A percentile compares a stretch with the other conserved stretches of the same genome.
Evolutionary conservation across 768 basidiomycete species (phyloP).

Genomic region (Agrocybe pediades): DNA sequence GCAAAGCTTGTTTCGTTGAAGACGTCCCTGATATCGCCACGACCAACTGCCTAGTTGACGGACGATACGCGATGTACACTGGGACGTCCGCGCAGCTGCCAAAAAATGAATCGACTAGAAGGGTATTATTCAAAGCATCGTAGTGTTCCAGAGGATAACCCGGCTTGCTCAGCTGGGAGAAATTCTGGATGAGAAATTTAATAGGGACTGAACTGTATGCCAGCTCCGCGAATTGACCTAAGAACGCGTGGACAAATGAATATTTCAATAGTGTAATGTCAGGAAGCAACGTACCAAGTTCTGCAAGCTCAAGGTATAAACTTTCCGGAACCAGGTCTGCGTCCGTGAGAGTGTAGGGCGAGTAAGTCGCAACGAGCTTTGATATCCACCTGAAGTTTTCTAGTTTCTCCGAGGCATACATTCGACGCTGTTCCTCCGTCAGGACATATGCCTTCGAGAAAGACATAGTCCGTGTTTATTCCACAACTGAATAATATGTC

Average conservation of each 20-base stretch:
- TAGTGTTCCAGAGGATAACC: conserved; percentile 56
- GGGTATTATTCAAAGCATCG: conserved; percentile 33
- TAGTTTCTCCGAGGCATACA: conserved; percentile 54
- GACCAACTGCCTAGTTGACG: conserved; percentile 45
- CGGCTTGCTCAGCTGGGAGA: conserved; percentile 36
- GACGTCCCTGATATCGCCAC: conserved; percentile 56
- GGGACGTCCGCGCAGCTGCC: conserved; percentile 47
- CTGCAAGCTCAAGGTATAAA: conserved; percentile 41
- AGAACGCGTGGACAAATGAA: too few species aligned
- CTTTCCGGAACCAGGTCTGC: conserved; percentile 39
- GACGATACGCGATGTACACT: conserved; percentile 48
- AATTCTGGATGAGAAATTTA: conserved; percentile 43
- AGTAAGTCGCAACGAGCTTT: conserved; percentile 47
- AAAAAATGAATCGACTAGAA: conserved; percentile 37
- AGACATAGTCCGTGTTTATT: conserved; percentile 4
- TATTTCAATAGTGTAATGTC: background rate
- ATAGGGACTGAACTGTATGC: conserved; percentile 46
- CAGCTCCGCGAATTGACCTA: conserved; percentile 59
- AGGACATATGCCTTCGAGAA: conserved; percentile 18
- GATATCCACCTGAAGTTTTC: conserved; percentile 60
- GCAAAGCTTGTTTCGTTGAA: conserved; percentile 41
- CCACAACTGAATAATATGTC: background rate
- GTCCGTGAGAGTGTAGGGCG: conserved; percentile 41
- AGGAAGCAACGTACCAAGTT: conserved; percentile 36
- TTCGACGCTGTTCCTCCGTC: conserved; percentile 43